Evolutionary conservation across 2,329 filamentous ascomycete species (phyloP), one percentile per base, ranked within the genome.

Genomic region (Aspergillus puulaauensis): DNA sequence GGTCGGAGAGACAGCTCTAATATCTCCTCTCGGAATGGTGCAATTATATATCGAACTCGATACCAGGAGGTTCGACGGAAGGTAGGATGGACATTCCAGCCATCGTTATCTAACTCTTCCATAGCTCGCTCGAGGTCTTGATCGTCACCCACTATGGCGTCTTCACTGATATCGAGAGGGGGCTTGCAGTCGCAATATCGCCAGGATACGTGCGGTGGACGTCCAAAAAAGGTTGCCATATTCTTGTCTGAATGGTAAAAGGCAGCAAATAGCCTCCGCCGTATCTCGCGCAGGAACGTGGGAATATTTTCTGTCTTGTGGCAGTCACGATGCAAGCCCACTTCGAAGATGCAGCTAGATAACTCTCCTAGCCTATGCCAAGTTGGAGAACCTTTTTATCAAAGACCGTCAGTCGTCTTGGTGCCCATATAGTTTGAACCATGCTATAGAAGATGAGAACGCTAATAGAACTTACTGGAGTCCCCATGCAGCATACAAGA

Each of bases 401-500:
- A 23, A 14, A 27, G 3, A 6, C n/a, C 5, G 57, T 62, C 17
- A 60, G 53, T 11, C n/a, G 7, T 15, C 31, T 11, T 37, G 6
- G 12, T 21, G 4, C 27, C 23, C 7, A 19, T 11, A 44, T 44
- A 9, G 21, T n/a, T 5, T n/a, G 19, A 31, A 19, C 11, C 15
- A 9, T 35, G 17, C 14, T 8, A 3, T 37, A 37, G 14, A 19
- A 35, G 19, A 40, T 17, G 23, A 31, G n/a, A 4, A 21, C 9
- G 15, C 4, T 15, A 21, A 23, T 21, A 11, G 2, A 9, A 65
- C 68, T 54, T 33, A 75, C 75, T 75, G 2, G 72, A 68, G 48
- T 72, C 73, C 0, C 75, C 75, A 41, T 72, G 70, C 6, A 76
- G 65, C 63, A 74, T 64, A 15, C 65, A 66, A 1, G 73, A 73